Evolutionary conservation across 306 rosid genomes (phyloP), one percentile per base, ranked within the genome.

Genomic region (Cicer yamashitae): DNA sequence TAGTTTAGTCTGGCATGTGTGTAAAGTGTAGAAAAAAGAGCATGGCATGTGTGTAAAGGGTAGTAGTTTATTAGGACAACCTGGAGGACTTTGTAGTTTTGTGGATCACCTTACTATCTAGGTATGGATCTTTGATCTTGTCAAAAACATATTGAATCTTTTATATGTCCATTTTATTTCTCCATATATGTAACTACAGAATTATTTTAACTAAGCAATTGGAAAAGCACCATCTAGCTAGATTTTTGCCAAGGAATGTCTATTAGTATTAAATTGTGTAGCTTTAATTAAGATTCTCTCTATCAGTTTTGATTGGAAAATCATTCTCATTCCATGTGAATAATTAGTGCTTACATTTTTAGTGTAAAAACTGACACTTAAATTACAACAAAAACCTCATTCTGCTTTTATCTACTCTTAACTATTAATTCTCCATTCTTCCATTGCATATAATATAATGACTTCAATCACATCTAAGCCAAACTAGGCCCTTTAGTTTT

Each of bases 1-100:
- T 25, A 25, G 34, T 25, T 25, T 25, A 30, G 76, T 77, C 75
- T 77, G 73, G 70, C 82, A 65, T 78, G 73, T 65, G 74, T 66
- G 80, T 41, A 44, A 78, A 53, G 80, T 70, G 78, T 78, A 40
- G 50, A 25, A 4, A 25, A 25, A 25, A 25, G 34, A 30, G 76
- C 80, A 78, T 77, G 73, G 70, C 82, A 65, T 78, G 73, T 65
- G 74, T 66, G 80, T 40, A 43, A 78, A 53, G 80, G 64, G 81
- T 74, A 40, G 50, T 69, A 75, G 51, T 62, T 58, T 17, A 17
- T 76, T 67, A 47, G 69, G 76, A 79, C 84, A 86, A 60, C 89
- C 79, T 79, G 74, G 86, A 81, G 34, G 50, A n/a, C 48, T 62
- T 12, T 67, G 46, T 61, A 25, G 53, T 67, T 76, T 77, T 77